These are phyloP conservation scores for Lobosporangium transversale DNA, from an alignment of 192 early-diverging fungal genomes.

Conservation along the genomic window DNA sequence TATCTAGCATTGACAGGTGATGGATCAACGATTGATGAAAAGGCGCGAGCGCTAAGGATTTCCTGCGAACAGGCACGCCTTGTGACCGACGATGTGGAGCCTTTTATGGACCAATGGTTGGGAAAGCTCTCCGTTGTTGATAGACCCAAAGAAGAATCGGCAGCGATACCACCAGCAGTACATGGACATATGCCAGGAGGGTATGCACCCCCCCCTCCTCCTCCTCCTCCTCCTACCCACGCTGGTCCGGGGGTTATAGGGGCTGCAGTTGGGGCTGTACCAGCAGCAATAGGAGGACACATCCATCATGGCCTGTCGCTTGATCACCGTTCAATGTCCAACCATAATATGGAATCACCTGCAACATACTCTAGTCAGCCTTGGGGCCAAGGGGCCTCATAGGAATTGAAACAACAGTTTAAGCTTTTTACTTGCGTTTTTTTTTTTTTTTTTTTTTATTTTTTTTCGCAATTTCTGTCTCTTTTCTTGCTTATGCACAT, in stretches of 20 bases:
- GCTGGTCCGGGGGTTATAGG: neutral
- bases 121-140: conserved; percentile 16
- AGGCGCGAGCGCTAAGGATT: conserved; percentile 20
- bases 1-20: conserved; percentile 28
- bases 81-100: conserved; percentile 31
- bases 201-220: too few species aligned
- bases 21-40: conserved; percentile 29
- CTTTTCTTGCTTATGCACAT: too few species aligned
- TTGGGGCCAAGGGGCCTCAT: conserved; percentile 33
- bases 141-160: conserved; percentile 30
- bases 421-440: too few species aligned
- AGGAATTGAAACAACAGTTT: neutral
- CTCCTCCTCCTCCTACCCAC: too few species aligned
- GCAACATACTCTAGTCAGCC: conserved; percentile 27
- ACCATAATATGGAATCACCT: conserved; percentile 18
- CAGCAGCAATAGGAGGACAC: neutral
- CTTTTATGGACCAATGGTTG: conserved; percentile 33
- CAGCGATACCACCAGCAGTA: conserved; percentile 8
- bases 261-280: neutral
- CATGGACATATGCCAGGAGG: too few species aligned
- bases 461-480: too few species aligned
- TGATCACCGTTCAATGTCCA: conserved; percentile 26
- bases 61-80: conserved; percentile 35
- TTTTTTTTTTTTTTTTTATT: too few species aligned
- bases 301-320: conserved; percentile 8